Conservation (phyloP, 306 rosid genomes). For the Vachellia pachyceras region DNA sequence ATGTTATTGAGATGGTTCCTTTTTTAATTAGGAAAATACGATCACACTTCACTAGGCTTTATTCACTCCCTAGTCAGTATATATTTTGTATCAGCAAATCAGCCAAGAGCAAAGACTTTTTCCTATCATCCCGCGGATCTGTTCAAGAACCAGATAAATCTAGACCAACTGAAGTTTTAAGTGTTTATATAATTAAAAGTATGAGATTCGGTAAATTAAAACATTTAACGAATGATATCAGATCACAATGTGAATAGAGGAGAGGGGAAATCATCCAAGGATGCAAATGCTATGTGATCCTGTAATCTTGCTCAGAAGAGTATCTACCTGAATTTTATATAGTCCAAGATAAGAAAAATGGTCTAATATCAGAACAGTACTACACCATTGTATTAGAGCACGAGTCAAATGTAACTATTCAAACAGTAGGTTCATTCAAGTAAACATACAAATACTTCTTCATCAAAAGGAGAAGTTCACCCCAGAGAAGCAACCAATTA, state of each 20-base stretch:
- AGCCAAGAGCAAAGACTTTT: background rate
- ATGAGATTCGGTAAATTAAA: background rate
- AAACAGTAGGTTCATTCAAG: slow-evolving; percentile 15
- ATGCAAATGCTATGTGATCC: background rate
- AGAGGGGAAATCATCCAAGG: too few relatives aligned
- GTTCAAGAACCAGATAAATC: background rate
- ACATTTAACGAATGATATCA: too few relatives aligned
- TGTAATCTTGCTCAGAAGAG: slow-evolving; percentile 18
- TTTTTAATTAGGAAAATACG: too few relatives aligned
- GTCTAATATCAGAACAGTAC: background rate
- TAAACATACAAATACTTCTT: background rate
- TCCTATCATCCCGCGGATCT: background rate
- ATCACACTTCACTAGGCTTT: background rate
- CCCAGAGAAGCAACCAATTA: background rate
- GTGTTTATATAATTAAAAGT: background rate
- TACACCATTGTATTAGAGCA: slow-evolving; percentile 10
- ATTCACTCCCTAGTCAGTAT: too few relatives aligned
- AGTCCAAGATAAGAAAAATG: background rate
- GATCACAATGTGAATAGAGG: too few relatives aligned
- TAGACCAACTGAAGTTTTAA: background rate
- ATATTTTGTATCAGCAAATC: background rate
- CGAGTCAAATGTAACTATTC: background rate
- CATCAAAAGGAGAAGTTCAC: background rate
- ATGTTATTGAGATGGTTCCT: background rate
- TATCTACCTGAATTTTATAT: background rate